Evolutionary conservation across 305 asterid species (phyloP).

Genomic region (Fraxinus baroniana): DNA sequence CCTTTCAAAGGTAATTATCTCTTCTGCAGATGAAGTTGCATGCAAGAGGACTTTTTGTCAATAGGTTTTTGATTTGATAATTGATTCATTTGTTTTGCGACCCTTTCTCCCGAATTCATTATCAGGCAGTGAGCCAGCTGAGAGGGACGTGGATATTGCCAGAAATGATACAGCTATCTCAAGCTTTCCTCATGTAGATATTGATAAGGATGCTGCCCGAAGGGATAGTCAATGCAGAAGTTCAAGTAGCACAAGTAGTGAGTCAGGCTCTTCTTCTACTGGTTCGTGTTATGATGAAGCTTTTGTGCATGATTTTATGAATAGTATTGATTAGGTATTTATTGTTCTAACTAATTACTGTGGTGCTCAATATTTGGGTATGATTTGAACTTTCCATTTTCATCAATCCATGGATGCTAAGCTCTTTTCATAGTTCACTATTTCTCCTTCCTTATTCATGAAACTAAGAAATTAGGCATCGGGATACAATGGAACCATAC

Average conservation of each 20-base stretch:
- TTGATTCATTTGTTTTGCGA: neutral
- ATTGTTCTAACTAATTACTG: neutral
- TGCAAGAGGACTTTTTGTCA: neutral
- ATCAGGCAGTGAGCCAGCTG: slow-evolving; percentile 52
- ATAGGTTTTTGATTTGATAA: neutral
- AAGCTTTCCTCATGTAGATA: slow-evolving; percentile 48
- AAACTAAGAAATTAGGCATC: neutral
- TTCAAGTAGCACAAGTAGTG: slow-evolving; percentile 63
- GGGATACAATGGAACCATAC: neutral
- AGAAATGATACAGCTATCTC: slow-evolving; percentile 54
- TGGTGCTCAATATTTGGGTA: neutral
- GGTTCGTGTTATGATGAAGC: slow-evolving; percentile 37
- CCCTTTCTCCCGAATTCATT: slow-evolving; percentile 3
- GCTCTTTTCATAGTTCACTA: neutral
- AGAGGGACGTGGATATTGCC: slow-evolving; percentile 70
- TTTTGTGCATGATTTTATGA: neutral
- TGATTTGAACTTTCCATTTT: neutral
- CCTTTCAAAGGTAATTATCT: slow-evolving; percentile 47
- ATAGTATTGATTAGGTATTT: neutral
- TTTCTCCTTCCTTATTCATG: neutral
- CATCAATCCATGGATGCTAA: neutral
- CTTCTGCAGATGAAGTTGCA: slow-evolving; percentile 15
- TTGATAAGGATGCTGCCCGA: slow-evolving; percentile 34
- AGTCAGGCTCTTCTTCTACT: slow-evolving; percentile 54
- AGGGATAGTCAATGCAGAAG: slow-evolving; percentile 45